These are phyloP conservation scores for Camillea tinctor DNA, from an alignment of 2,329 filamentous ascomycete species.

Conservation along the genomic window DNA sequence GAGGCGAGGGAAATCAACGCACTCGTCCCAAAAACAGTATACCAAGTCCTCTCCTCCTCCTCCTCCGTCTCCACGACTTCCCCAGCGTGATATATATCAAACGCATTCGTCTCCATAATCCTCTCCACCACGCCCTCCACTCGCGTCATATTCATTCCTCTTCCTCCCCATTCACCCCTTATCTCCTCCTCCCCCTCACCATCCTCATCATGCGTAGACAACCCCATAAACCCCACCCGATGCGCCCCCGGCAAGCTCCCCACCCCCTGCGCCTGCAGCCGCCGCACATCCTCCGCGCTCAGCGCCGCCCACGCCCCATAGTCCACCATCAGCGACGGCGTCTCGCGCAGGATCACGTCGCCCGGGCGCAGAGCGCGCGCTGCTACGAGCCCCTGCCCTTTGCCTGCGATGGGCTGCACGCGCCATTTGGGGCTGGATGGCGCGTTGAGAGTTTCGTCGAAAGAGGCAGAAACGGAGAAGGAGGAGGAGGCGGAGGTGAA, in stretches of 20 bases:
- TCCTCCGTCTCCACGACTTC: conserved; percentile 25
- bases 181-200: too few relatives aligned
- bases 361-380: conserved; percentile 33
- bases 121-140: conserved; percentile 33
- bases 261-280: conserved; percentile 33
- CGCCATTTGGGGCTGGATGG: conserved; percentile 28
- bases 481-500: conserved; percentile 28
- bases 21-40: conserved; percentile 40
- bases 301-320: conserved; percentile 36
- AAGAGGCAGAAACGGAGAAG: conserved; percentile 29
- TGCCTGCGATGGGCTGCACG: conserved; percentile 38
- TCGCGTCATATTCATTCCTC: conserved; percentile 18
- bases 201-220: conserved; percentile 35
- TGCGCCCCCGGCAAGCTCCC: conserved; percentile 32
- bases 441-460: too few relatives aligned
- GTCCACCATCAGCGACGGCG: conserved; percentile 39
- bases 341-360: conserved; percentile 40
- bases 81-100: conserved; percentile 36
- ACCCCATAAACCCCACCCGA: conserved; percentile 32
- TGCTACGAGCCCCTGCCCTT: conserved; percentile 39
- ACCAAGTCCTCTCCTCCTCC: conserved; percentile 27
- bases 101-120: conserved; percentile 39
- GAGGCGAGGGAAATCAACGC: conserved; percentile 8
- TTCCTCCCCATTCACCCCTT: too few relatives aligned
- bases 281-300: conserved; percentile 22